Percentiles rank a stretch among this genome's conserved stretches.
These are phyloP conservation scores for Nothomitra cinnamomea DNA, from an alignment of 2,329 filamentous ascomycete genomes.

Conservation along the genomic window DNA sequence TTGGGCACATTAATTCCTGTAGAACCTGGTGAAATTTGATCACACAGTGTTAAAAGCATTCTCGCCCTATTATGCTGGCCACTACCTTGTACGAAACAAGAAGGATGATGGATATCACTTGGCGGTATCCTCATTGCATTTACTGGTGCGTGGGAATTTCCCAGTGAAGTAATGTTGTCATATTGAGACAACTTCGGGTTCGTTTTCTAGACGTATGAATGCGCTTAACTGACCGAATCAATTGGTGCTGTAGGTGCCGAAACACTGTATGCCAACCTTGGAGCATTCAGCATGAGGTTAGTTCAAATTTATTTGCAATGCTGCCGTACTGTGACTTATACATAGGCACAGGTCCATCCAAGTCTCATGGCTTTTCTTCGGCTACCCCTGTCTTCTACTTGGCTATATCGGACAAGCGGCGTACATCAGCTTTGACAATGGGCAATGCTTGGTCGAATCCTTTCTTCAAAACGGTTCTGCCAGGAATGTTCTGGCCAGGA, in stretches of 20 bases:
- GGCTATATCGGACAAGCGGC: slow-evolving; percentile 61
- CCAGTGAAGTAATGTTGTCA: too few species aligned
- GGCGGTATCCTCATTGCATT: slow-evolving; percentile 60
- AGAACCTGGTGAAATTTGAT: slow-evolving; percentile 35
- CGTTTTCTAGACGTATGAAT: too few species aligned
- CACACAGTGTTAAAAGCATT: slow-evolving; percentile 38
- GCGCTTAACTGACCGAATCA: neutral
- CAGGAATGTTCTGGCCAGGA: slow-evolving; percentile 49
- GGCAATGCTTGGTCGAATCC: slow-evolving; percentile 45
- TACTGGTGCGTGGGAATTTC: slow-evolving; percentile 32
- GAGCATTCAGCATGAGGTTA: slow-evolving; percentile 44
- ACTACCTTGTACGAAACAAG: slow-evolving; percentile 43
- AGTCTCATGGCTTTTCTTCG: slow-evolving; percentile 51
- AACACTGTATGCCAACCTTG: slow-evolving; percentile 61
- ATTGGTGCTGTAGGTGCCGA: slow-evolving; percentile 37
- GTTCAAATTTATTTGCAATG: neutral
- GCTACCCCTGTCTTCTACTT: slow-evolving; percentile 49
- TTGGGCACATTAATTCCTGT: neutral
- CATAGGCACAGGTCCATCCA: slow-evolving; percentile 41
- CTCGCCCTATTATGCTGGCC: slow-evolving; percentile 40
- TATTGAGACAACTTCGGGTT: too few species aligned
- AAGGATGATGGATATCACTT: slow-evolving; percentile 43
- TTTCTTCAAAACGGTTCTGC: slow-evolving; percentile 54
- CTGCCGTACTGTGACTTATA: neutral
- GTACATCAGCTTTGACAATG: slow-evolving; percentile 42